A percentile compares a stretch with the other conserved stretches of the same genome.
phyloP scores from a whole-genome alignment of 1,284 basidiomycete species.

The Sanghuangporus baumii region DNA sequence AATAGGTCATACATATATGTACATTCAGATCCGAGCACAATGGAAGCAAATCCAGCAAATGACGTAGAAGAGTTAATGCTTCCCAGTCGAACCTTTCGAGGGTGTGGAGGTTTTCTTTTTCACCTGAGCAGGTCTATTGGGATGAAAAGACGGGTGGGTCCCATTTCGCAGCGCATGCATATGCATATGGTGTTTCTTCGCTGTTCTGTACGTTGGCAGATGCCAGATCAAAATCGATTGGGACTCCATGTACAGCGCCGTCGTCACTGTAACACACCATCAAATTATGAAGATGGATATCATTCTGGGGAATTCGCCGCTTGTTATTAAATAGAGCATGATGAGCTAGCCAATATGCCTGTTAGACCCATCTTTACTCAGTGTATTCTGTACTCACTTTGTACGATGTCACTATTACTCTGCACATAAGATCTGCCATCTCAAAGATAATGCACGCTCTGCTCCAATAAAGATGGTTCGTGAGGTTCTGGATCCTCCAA shows the following conservation, averaged over 20 bases:
- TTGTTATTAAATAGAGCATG: background rate
- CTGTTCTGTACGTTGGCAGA: background rate
- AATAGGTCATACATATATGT: background rate
- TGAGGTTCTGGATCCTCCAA: too few species aligned
- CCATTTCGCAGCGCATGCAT: background rate
- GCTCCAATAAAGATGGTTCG: too few species aligned
- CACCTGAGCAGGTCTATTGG: background rate
- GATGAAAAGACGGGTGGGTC: background rate
- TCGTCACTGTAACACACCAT: background rate
- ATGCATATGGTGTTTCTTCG: background rate
- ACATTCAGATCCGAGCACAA: too few species aligned
- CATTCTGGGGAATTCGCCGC: background rate
- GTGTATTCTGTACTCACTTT: background rate
- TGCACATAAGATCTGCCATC: background rate
- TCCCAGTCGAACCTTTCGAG: slow-evolving; percentile 5
- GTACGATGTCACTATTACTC: background rate
- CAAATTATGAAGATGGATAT: background rate
- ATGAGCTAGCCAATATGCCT: background rate
- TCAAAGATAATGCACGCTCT: background rate
- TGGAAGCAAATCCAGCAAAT: too few species aligned
- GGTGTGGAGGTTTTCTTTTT: background rate
- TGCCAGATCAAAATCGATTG: background rate
- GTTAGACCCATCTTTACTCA: background rate
- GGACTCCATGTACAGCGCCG: background rate
- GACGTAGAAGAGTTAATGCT: background rate